phyloP scores from a whole-genome alignment of 805 yeast species.

The Wickerhamomyces pijperi region DNA sequence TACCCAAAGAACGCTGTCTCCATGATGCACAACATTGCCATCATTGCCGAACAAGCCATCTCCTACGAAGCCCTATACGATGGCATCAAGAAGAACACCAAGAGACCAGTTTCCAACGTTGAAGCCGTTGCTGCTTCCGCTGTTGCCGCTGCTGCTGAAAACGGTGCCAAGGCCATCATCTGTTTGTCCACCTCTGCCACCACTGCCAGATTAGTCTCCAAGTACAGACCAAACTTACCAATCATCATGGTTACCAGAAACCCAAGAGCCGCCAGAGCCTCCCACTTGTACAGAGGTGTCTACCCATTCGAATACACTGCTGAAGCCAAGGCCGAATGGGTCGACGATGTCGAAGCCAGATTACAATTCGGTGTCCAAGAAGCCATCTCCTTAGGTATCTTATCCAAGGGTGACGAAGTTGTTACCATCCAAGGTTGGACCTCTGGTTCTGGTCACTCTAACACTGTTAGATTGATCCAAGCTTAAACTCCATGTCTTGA shows the following conservation, averaged over 20 bases:
- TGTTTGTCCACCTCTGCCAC: constrained; percentile 92
- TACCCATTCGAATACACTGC: constrained; percentile 85
- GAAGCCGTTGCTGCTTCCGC: constrained; percentile 98
- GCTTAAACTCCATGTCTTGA: constrained; percentile 31
- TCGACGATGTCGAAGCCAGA: constrained; percentile 91
- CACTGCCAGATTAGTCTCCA: constrained; percentile 92
- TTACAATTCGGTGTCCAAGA: constrained; percentile 85
- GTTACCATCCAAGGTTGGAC: constrained; percentile 98
- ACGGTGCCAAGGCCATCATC: constrained; percentile 91
- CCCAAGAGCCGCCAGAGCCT: constrained; percentile 83
- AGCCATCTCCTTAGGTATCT: constrained; percentile 79
- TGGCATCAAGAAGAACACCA: constrained; percentile 78
- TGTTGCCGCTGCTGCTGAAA: constrained; percentile 93
- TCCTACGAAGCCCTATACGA: constrained; percentile 77
- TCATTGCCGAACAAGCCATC: constrained; percentile 94
- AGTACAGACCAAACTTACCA: constrained; percentile 96
- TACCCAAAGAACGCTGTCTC: constrained; percentile 96
- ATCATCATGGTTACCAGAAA: constrained; percentile 97
- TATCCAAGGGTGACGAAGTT: constrained; percentile 77
- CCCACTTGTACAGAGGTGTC: constrained; percentile 96
- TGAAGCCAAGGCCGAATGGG: constrained; percentile 66
- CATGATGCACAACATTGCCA: constrained; percentile 96
- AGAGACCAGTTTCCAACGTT: constrained; percentile 82
- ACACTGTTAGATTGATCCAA: constrained; percentile 87
- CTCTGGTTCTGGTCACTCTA: constrained; percentile 97